Conservation (phyloP, 2,329 filamentous ascomycete species). For the Talaromyces sp. region DNA sequence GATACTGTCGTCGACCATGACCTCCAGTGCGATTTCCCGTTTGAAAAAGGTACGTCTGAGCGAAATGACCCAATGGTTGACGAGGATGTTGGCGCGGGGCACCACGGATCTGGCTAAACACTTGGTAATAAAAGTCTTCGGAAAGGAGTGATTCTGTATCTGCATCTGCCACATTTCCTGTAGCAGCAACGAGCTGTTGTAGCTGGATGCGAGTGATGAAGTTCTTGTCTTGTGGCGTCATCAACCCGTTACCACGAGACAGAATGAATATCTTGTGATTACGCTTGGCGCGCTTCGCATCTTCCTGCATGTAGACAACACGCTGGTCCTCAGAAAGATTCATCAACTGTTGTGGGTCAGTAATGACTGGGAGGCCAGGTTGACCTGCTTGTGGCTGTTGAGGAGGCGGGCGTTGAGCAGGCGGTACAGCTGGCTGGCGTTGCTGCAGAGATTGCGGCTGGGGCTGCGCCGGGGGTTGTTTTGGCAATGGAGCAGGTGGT, state of each 20-base stretch:
- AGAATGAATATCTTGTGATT: conserved; percentile 97
- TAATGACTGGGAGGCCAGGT: conserved; percentile 51
- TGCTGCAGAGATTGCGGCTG: conserved; percentile 26
- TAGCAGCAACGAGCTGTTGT: conserved; percentile 90
- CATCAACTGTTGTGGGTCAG: conserved; percentile 70
- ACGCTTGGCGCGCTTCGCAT: conserved; percentile 90
- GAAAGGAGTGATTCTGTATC: conserved; percentile 75
- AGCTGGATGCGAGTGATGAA: conserved; percentile 98
- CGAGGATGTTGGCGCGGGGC: conserved; percentile 86
- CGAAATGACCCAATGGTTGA: conserved; percentile 92
- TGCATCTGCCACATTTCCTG: conserved; percentile 77
- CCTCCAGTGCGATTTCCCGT: conserved; percentile 79
- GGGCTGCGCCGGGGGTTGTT: conserved; percentile 7
- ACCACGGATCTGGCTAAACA: conserved; percentile 89
- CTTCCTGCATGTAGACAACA: conserved; percentile 77
- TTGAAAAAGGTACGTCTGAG: conserved; percentile 95
- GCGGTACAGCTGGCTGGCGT: conserved; percentile 23
- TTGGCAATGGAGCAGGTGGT: conserved; percentile 47
- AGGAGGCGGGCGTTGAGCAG: conserved; percentile 25
- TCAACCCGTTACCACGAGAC: conserved; percentile 91
- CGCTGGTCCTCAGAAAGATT: conserved; percentile 81
- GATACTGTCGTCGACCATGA: conserved; percentile 62
- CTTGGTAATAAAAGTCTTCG: conserved; percentile 98
- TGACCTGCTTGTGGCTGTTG: conserved; percentile 35
- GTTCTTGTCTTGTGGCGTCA: conserved; percentile 99